Percentiles rank a stretch among this genome's conserved stretches.
Conservation (phyloP, 495 filamentous ascomycete genomes). For the Podospora conica region DNA sequence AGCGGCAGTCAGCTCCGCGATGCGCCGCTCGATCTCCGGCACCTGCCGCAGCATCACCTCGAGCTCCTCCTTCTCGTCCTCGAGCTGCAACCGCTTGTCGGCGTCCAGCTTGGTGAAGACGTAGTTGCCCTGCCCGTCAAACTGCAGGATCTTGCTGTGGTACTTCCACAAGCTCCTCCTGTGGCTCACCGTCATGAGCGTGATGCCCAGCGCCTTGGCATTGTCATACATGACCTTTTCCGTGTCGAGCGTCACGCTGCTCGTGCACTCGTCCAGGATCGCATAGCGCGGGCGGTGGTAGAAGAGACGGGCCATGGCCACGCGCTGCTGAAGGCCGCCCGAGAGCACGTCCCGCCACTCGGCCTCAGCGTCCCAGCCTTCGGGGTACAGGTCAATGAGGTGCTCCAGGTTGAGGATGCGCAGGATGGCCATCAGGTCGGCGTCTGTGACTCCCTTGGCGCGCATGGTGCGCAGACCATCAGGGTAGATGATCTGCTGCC, state of each 20-base stretch:
- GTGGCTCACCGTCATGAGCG: constrained; percentile 93
- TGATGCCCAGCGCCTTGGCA: constrained; percentile 84
- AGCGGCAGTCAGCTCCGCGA: constrained; percentile 62
- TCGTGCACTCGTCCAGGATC: constrained; percentile 96
- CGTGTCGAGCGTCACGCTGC: constrained; percentile 83
- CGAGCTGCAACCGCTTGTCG: constrained; percentile 73
- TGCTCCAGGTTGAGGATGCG: constrained; percentile 72
- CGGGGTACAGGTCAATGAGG: constrained; percentile 69
- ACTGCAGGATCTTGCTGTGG: constrained; percentile 87
- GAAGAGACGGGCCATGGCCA: constrained; percentile 94
- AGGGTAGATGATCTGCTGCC: constrained; percentile 95
- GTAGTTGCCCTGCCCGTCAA: constrained; percentile 88
- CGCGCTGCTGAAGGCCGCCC: constrained; percentile 89
- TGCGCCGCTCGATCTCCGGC: constrained; percentile 78
- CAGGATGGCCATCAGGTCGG: constrained; percentile 70
- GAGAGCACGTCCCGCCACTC: constrained; percentile 93
- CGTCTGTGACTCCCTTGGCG: constrained; percentile 74
- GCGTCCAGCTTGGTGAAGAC: constrained; percentile 89
- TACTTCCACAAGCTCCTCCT: constrained; percentile 92
- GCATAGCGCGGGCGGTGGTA: constrained; percentile 90
- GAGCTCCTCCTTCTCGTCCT: constrained; percentile 96
- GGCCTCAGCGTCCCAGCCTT: constrained; percentile 88
- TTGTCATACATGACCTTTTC: constrained; percentile 96
- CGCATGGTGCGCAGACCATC: constrained; percentile 85
- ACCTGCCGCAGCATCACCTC: constrained; percentile 77